These are phyloP conservation scores for Clitoria ternatea DNA, from an alignment of 306 rosid species.

Conservation along the genomic window DNA sequence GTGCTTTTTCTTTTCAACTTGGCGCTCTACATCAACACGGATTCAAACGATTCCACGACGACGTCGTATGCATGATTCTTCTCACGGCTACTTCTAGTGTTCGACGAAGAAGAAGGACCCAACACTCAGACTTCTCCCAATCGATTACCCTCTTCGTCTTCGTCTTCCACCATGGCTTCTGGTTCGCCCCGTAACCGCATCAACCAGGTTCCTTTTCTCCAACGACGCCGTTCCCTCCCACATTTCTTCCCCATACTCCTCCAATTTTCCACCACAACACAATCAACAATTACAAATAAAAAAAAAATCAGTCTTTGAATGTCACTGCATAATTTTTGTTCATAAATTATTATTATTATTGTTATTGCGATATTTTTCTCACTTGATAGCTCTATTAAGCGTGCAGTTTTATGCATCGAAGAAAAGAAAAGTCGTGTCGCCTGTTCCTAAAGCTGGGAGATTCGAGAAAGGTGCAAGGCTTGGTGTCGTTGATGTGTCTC, in stretches of 20 bases:
- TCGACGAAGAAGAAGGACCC: not conserved
- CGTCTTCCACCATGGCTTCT: constrained; percentile 64
- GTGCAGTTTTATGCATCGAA: constrained; percentile 75
- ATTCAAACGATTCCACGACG: constrained; percentile 18
- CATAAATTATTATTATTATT: not conserved
- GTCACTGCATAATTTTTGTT: not conserved
- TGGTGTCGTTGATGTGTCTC: constrained; percentile 49
- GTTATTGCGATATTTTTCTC: no score
- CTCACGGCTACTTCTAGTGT: not conserved
- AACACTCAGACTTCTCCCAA: not conserved
- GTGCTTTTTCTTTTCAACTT: not conserved
- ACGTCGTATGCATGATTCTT: not conserved
- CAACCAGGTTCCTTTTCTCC: constrained; percentile 54
- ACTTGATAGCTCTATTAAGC: not conserved
- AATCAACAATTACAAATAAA: not conserved
- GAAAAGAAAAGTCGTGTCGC: constrained; percentile 72
- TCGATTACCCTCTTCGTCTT: not conserved
- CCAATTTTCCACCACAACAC: not conserved
- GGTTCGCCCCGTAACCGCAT: constrained; percentile 61
- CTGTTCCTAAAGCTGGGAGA: constrained; percentile 47
- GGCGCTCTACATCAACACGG: constrained; percentile 3
- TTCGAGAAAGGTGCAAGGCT: constrained; percentile 45
- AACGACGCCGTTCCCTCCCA: not conserved
- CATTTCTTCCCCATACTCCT: not conserved
- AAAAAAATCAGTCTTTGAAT: not conserved